Base-by-base conservation (phyloP, 208 protist species). In the Trypanosoma scelopori region DNA sequence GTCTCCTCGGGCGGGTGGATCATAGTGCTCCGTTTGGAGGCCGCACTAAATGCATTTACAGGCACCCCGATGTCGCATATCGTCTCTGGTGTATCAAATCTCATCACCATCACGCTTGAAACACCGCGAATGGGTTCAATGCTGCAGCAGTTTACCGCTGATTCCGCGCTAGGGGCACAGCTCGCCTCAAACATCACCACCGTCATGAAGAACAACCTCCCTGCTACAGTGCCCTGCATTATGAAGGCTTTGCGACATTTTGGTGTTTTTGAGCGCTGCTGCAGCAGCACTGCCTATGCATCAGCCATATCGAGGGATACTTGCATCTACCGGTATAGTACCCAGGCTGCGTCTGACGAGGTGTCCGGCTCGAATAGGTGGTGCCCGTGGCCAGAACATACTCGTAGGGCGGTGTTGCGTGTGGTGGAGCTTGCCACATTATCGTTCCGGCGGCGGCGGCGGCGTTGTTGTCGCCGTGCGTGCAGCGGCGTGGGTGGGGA, bases 11-110 rank as follows among this genome's bases (percentile, higher is more conserved):
- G 52, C 22, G 85, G 82, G 1, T 92, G 85, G 85, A 79, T 74
- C 15, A 65, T 92, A 22, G 65, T 73, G 46, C 43, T 87, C 37
- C 59, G 69, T 18, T 69, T 87, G 25, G 73, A 78, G 49, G 63
- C 71, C 9, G 76, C 71, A 55, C 59, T 71, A 11, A 71, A 65
- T 48, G 77, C 69, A 20, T 92, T 82, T 61, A 63, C 75, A 25
- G 85, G 85, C 15, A 18, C 81, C 15, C 71, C 85, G n/a, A 74
- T 92, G 42, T 53, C 71, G 4, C 52, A 67, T 20, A 82, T 92
- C 30, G 51, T 79, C 46, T 63, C 60, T 55, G 80, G 82, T 52
- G 56, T 88, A 49, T 78, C 77, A 49, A 37, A 70, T 23, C 64
- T 92, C 15, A 64, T 87, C 41, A 58, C 55, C 3, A 60, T 50